phyloP scores from a whole-genome alignment of 2,329 filamentous ascomycete genomes.

The Dothistroma septosporum region DNA sequence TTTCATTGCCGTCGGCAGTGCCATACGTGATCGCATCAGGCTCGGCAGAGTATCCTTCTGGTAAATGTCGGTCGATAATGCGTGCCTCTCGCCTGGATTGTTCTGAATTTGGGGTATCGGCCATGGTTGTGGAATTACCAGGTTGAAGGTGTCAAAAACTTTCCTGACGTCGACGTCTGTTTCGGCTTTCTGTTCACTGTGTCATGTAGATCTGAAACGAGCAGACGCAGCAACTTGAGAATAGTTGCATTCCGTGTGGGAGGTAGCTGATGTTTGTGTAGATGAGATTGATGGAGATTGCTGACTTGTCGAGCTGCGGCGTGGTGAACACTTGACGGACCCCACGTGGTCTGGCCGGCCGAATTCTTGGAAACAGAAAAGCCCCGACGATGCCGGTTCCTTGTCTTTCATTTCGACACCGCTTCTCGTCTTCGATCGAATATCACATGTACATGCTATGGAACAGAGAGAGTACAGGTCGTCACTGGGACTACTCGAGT shows the following conservation, averaged over 20 bases:
- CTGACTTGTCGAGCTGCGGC: not conserved
- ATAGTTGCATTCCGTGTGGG: conserved; percentile 3
- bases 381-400: not conserved
- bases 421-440: not conserved
- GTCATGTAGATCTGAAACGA: conserved; percentile 11
- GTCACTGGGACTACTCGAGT: not conserved
- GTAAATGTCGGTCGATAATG: conserved; percentile 34
- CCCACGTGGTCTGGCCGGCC: not conserved
- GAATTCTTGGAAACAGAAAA: not conserved
- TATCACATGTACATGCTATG: not conserved
- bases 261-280: not conserved
- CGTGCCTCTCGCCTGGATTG: conserved; percentile 28
- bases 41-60: conserved; percentile 34
- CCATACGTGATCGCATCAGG: conserved; percentile 28
- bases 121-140: conserved; percentile 9
- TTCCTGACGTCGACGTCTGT: conserved; percentile 3
- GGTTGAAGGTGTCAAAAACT: not conserved
- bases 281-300: conserved; percentile 2
- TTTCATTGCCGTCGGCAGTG: conserved; percentile 11
- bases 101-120: conserved; percentile 20
- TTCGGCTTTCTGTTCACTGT: not conserved
- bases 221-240: conserved; percentile 7
- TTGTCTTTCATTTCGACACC: not conserved
- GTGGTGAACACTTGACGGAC: not conserved
- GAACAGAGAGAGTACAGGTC: not conserved